Percentiles rank a stretch among this genome's conserved stretches.
phyloP scores from a whole-genome alignment of 768 basidiomycete genomes.

The Lactifluus piperatus region DNA sequence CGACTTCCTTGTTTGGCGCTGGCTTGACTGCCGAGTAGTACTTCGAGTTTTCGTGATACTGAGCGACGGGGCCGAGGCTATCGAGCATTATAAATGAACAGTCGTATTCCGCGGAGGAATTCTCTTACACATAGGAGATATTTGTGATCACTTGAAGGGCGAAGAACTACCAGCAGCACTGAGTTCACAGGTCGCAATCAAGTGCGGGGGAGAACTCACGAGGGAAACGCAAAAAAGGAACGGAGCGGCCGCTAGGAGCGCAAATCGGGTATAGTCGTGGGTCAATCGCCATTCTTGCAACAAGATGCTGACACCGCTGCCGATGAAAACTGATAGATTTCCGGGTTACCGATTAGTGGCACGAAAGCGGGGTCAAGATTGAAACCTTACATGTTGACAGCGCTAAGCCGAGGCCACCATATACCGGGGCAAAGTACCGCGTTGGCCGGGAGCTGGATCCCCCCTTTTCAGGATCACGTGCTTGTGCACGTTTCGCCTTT shows the following conservation, averaged over 20 bases:
- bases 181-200: neutral
- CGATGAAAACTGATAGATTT: constrained; percentile 50
- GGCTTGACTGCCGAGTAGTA: constrained; percentile 72
- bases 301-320: constrained; percentile 47
- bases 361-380: neutral
- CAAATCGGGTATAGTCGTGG: constrained; percentile 51
- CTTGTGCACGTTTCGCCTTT: constrained; percentile 24
- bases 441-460: constrained; percentile 28
- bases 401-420: constrained; percentile 60
- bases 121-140: constrained; percentile 52
- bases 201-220: constrained; percentile 33
- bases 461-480: constrained; percentile 45
- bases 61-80: constrained; percentile 76
- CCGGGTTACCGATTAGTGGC: neutral
- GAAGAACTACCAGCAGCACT: constrained; percentile 47
- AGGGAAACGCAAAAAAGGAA: constrained; percentile 70
- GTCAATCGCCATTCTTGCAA: constrained; percentile 66
- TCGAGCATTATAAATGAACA: neutral
- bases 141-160: constrained; percentile 59
- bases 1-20: constrained; percentile 51
- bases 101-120: neutral
- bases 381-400: constrained; percentile 46
- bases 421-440: constrained; percentile 62
- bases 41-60: constrained; percentile 75
- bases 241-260: constrained; percentile 54